A percentile compares a stretch with the other conserved stretches of the same genome.
phyloP scores from a whole-genome alignment of 1,139 yeast genomes.

The Scheffersomyces stambukii region DNA sequence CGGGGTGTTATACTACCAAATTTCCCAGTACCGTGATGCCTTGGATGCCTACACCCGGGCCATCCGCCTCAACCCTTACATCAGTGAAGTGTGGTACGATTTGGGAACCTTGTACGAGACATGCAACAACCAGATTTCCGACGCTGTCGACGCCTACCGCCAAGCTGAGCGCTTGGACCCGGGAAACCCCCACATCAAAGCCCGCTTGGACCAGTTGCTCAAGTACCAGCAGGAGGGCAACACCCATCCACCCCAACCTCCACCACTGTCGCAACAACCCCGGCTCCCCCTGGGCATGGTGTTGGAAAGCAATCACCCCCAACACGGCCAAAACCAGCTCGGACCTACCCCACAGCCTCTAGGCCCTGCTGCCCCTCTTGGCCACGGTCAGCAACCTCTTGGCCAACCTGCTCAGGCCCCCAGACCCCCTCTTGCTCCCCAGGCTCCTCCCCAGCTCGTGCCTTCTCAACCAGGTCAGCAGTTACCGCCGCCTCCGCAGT shows the following conservation, averaged over 20 bases:
- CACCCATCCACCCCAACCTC: conserved; percentile 62
- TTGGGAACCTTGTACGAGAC: conserved; percentile 95
- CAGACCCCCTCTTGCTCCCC: too few species aligned
- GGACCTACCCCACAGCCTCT: conserved; percentile 1
- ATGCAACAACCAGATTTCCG: conserved; percentile 90
- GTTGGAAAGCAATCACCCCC: conserved; percentile 45
- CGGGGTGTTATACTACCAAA: conserved; percentile 94
- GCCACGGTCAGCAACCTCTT: too few species aligned
- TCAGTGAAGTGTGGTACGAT: conserved; percentile 98
- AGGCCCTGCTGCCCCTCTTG: too few species aligned
- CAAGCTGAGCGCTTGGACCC: conserved; percentile 97
- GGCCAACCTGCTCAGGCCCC: too few species aligned
- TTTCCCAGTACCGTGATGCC: conserved; percentile 93
- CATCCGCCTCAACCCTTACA: conserved; percentile 89
- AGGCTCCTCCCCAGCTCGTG: too few species aligned
- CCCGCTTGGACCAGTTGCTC: conserved; percentile 80
- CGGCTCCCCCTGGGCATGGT: conserved; percentile 57
- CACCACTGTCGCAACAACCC: conserved; percentile 59
- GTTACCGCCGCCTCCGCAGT: too few species aligned
- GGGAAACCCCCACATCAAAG: conserved; percentile 88
- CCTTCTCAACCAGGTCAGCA: too few species aligned
- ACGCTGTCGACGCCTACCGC: conserved; percentile 93
- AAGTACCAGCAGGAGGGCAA: conserved; percentile 75
- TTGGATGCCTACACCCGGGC: conserved; percentile 97
- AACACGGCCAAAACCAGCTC: conserved; percentile 12